Evolutionary conservation across 2,329 filamentous ascomycete genomes (phyloP).

Genomic region (Hypomyces perniciosus): DNA sequence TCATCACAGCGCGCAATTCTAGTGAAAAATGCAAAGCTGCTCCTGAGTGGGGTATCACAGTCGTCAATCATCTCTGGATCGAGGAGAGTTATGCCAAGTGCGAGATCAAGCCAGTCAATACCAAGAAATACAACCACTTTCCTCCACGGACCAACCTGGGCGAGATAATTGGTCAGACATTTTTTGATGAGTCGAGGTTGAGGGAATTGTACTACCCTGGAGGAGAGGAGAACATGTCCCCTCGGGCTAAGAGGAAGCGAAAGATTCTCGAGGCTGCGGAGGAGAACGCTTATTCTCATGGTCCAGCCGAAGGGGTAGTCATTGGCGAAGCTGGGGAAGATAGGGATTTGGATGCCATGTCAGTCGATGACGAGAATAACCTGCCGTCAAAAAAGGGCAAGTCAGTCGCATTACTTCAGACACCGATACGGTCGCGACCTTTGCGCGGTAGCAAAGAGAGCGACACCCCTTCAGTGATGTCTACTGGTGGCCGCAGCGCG

Average conservation of each 20-base stretch:
- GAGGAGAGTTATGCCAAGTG: conserved; percentile 96
- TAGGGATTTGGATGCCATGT: conserved; percentile 39
- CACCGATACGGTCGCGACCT: conserved; percentile 38
- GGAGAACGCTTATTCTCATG: conserved; percentile 43
- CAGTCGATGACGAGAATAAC: conserved; percentile 33
- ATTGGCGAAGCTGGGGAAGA: conserved; percentile 34
- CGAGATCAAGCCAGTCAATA: conserved; percentile 64
- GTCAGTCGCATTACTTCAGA: conserved; percentile 23
- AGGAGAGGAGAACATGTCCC: conserved; percentile 39
- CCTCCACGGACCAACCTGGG: conserved; percentile 84
- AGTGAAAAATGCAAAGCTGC: conserved; percentile 94
- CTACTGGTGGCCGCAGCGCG: conserved; percentile 74
- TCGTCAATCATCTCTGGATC: conserved; percentile 94
- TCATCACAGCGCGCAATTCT: conserved; percentile 81
- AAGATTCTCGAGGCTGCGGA: conserved; percentile 45
- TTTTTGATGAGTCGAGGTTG: conserved; percentile 59
- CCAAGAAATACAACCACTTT: conserved; percentile 77
- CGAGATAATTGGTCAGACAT: conserved; percentile 86
- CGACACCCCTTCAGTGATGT: conserved; percentile 62
- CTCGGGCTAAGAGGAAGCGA: conserved; percentile 41
- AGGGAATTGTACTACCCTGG: conserved; percentile 66
- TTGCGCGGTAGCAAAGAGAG: conserved; percentile 70
- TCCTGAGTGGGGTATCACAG: conserved; percentile 82
- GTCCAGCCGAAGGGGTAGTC: conserved; percentile 42
- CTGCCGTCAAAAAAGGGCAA: conserved; percentile 8